Base-by-base conservation (phyloP, 2,329 filamentous ascomycete genomes). In the Aureobasidium uvarum region DNA sequence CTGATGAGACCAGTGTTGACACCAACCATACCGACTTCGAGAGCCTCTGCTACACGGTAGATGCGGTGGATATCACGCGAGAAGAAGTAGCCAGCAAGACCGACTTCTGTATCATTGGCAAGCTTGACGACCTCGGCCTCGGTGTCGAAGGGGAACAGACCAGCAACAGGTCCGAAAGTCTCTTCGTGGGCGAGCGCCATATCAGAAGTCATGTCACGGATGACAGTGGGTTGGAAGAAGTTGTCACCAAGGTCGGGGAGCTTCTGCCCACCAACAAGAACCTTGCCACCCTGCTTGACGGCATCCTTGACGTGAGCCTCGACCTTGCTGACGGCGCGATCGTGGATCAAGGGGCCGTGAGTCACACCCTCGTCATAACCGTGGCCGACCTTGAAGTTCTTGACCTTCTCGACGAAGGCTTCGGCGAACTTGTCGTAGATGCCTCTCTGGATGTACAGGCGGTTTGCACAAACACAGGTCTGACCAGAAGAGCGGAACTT, bases 401-500 rank as follows among this genome's bases (percentile, higher is more conserved):
- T 84, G 60, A 94, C 90, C 74, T 90, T 89, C 67, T 86, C 87
- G 33, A 87, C 85, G 69, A 95, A 86, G 59, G 85, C 86, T 52
- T 81, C 72, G 5, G 86, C 84, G 70, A 96, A 96, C 43, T 83
- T 80, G 71, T 94, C 89, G 78, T 95, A 92, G 75, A 96, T 85
- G 66, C 86, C 88, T 41, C 83, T 81, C 76, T 96, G 91, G 10
- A 96, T 84, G 76, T 90, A 94, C 69, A 96, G 85, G 36, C 91
- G 84, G 80, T 96, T 96, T 31, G 82, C 82, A 69, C 81, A 83
- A 5, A 98, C 93, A 77, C 95, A 99, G 0, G 95, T 98, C 82
- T 99, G 95, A 41, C 95, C 95, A 0, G 91, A 96, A 43, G 89
- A 92, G 64, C 95, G 89, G 86, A 98, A 98, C 77, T 98, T 99